Evolutionary conservation across 2,329 filamentous ascomycete genomes (phyloP).

Genomic region (Pestalotiopsis sp.): DNA sequence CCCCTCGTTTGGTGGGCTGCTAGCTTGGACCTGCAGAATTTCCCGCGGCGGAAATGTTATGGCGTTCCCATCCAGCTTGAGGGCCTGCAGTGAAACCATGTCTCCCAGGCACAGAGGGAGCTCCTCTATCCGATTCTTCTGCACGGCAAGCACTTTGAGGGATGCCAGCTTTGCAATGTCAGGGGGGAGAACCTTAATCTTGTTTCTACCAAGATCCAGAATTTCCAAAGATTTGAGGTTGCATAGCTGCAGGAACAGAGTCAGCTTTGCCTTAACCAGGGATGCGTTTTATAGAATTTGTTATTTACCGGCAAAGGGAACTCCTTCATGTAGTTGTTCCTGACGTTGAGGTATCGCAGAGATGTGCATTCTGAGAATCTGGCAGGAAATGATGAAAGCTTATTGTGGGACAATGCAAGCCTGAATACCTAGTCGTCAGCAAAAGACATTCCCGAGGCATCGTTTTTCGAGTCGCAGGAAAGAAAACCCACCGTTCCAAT

Average conservation of each 20-base stretch:
- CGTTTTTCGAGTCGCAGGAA: not conserved
- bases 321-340: conserved; percentile 71
- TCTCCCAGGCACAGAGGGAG: conserved; percentile 83
- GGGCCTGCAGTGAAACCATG: conserved; percentile 83
- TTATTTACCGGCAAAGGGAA: conserved; percentile 56
- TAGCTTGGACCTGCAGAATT: conserved; percentile 59
- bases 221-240: conserved; percentile 87
- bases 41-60: conserved; percentile 77
- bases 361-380: conserved; percentile 76
- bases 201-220: conserved; percentile 87
- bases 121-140: conserved; percentile 83
- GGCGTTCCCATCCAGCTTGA: conserved; percentile 89
- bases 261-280: conserved; percentile 3
- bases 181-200: conserved; percentile 73
- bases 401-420: conserved; percentile 80
- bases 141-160: conserved; percentile 84
- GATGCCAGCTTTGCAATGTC: conserved; percentile 80
- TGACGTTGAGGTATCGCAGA: conserved; percentile 76
- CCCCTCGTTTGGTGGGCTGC: conserved; percentile 56
- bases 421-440: conserved; percentile 42
- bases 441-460: not conserved
- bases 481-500: conserved; percentile 63
- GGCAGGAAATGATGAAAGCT: conserved; percentile 65
- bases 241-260: conserved; percentile 63
- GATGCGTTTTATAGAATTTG: conserved; percentile 15